Evolutionary conservation across 2,329 filamentous ascomycete genomes (phyloP).

Genomic region (Calonectria crousiana): DNA sequence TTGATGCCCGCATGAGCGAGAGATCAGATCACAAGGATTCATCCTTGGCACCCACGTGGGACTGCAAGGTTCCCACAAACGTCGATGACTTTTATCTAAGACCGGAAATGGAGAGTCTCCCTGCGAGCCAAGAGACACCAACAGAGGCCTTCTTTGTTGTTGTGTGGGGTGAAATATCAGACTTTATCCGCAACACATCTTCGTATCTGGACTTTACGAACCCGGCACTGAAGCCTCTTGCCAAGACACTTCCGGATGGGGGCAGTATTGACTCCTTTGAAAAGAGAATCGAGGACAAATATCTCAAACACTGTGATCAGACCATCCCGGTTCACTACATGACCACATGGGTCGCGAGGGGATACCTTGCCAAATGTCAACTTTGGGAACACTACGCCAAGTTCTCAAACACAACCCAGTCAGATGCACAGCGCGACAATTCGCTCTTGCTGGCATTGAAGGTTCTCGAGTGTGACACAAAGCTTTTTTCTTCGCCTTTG

Average conservation of each 20-base stretch:
- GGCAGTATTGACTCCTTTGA: not conserved
- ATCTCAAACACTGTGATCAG: slow-evolving; percentile 55
- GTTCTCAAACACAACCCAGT: slow-evolving; percentile 36
- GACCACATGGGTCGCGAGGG: slow-evolving; percentile 36
- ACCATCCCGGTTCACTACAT: slow-evolving; percentile 56
- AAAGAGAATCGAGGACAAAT: slow-evolving; percentile 55
- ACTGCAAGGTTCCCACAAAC: slow-evolving; percentile 58
- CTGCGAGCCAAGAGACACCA: slow-evolving; percentile 40
- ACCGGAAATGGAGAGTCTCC: slow-evolving; percentile 52
- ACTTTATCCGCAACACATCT: slow-evolving; percentile 50
- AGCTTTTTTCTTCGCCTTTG: slow-evolving; percentile 45
- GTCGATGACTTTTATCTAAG: slow-evolving; percentile 60
- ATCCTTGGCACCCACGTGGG: slow-evolving; percentile 51
- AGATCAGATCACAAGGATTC: slow-evolving; percentile 54
- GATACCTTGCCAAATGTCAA: slow-evolving; percentile 59
- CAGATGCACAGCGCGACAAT: slow-evolving; percentile 44
- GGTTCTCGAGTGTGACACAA: slow-evolving; percentile 54
- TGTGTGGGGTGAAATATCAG: slow-evolving; percentile 53
- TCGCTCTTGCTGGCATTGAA: slow-evolving; percentile 47
- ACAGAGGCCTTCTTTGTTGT: slow-evolving; percentile 59
- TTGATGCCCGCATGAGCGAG: slow-evolving; percentile 69
- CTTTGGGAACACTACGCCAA: slow-evolving; percentile 62
- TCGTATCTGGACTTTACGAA: slow-evolving; percentile 49
- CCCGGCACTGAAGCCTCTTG: slow-evolving; percentile 45
- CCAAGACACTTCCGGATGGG: not conserved